Percentiles rank a stretch among this genome's conserved stretches.
Evolutionary conservation across 2,329 filamentous ascomycete genomes (phyloP).

Genomic region (Huntiella bhutanensis): DNA sequence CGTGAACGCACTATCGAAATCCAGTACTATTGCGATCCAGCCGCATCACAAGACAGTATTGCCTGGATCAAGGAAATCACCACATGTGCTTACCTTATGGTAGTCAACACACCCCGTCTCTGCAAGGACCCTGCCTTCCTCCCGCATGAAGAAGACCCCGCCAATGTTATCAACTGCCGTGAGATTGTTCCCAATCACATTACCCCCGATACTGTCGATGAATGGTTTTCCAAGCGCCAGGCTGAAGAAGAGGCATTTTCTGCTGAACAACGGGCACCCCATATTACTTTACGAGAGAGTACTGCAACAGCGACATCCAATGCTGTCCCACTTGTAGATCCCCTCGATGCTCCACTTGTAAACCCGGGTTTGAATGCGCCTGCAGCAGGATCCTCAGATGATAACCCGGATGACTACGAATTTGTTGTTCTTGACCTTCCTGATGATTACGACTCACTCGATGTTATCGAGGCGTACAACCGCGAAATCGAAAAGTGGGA

Average conservation of each 20-base stretch:
- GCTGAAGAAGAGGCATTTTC: constrained; percentile 1
- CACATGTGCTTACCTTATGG: constrained; percentile 84
- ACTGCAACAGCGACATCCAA: too few relatives aligned
- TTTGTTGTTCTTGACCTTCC: too few relatives aligned
- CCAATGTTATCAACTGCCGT: constrained; percentile 59
- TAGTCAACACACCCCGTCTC: constrained; percentile 72
- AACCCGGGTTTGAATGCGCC: too few relatives aligned
- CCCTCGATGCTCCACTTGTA: too few relatives aligned
- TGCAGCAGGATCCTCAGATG: too few relatives aligned
- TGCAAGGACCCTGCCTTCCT: constrained; percentile 76
- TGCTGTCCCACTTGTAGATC: too few relatives aligned
- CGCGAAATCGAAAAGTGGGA: too few relatives aligned
- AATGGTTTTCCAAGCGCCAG: constrained; percentile 28
- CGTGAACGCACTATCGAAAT: constrained; percentile 69
- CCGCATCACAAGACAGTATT: constrained; percentile 54
- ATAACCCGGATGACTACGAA: too few relatives aligned
- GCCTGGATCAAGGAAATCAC: constrained; percentile 85
- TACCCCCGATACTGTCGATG: constrained; percentile 6
- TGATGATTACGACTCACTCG: too few relatives aligned
- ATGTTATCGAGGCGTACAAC: too few relatives aligned
- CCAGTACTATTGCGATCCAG: constrained; percentile 61
- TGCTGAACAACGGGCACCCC: too few relatives aligned
- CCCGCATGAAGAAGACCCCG: constrained; percentile 57
- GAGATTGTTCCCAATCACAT: constrained; percentile 40
- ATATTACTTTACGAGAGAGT: too few relatives aligned